Evolutionary conservation across 2,329 filamentous ascomycete genomes (phyloP), one percentile per base, ranked within the genome.

Genomic region (Ceratocystis colombiana): DNA sequence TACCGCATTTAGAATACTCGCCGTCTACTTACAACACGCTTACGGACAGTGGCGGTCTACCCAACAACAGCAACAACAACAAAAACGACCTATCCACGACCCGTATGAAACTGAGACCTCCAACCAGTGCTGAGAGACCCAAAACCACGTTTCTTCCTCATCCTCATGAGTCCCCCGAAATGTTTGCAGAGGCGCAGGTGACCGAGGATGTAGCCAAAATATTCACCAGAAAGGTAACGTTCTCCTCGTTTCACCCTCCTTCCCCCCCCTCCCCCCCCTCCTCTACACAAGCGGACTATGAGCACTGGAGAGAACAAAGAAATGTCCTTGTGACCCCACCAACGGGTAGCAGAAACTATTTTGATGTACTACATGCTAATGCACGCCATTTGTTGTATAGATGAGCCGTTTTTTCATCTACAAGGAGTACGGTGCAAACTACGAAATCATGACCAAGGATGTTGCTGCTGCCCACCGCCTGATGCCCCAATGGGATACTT

Each of bases 341-440:
- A 30, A 10, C 15, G 15, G 12, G 20, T 20, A 17, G 25, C 48
- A 64, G 3, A 64, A 30, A 20, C n/a, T 25, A 30, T n/a, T 4
- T 10, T 20, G 5, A 45, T 44, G 15, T 48, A 33, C 7, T 25
- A 30, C 28, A 37, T 33, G 28, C 62, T 53, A 64, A 33, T 41
- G 37, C 12, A 50, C 45, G 22, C 48, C 33, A 55, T 22, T 53
- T 65, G 20, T 8, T 48, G 8, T 20, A 25, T 46, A 96, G 89
- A 87, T 95, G 77, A 83, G 84, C 68, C 85, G 86, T 0, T 94
- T 97, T 76, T 88, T 89, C 72, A 80, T 88, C 62, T 99, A 99
- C 73, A 89, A 96, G 76, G 89, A 96, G 71, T 99, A 96, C 73
- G 89, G 89, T 45, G 88, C 88, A 64, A 93, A 93, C 73, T 96